Percentiles rank a stretch among this genome's conserved stretches.
Evolutionary conservation across 2,329 filamentous ascomycete genomes (phyloP).

Genomic region (Alternaria sp.): DNA sequence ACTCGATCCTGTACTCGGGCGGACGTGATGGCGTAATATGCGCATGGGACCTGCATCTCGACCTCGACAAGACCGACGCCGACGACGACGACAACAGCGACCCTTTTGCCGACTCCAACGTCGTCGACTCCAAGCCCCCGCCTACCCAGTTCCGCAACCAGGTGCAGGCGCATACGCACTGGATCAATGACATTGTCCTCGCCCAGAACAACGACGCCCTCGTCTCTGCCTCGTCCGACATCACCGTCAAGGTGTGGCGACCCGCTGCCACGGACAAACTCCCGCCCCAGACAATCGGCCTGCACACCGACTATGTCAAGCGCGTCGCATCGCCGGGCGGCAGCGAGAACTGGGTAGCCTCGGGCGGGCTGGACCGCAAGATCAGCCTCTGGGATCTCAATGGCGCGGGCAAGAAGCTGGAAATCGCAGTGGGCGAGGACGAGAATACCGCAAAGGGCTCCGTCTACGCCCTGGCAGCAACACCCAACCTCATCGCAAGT

Average conservation of each 20-base stretch:
- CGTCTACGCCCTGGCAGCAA: conserved; percentile 87
- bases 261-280: conserved; percentile 70
- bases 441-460: conserved; percentile 89
- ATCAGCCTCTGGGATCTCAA: conserved; percentile 94
- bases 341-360: conserved; percentile 85
- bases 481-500: conserved; percentile 82
- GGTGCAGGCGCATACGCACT: conserved; percentile 87
- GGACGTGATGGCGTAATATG: conserved; percentile 95
- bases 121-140: conserved; percentile 47
- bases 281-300: conserved; percentile 81
- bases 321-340: conserved; percentile 80
- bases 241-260: conserved; percentile 92
- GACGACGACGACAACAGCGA: conserved; percentile 50
- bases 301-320: conserved; percentile 97
- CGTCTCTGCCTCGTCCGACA: conserved; percentile 91
- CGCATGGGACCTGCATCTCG: conserved; percentile 87
- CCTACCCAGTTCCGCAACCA: conserved; percentile 67
- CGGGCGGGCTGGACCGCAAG: conserved; percentile 90
- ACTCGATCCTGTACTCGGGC: conserved; percentile 93
- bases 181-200: conserved; percentile 92
- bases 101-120: conserved; percentile 49
- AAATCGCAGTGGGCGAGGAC: conserved; percentile 85
- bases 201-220: conserved; percentile 80
- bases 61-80: conserved; percentile 56
- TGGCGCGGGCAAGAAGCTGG: conserved; percentile 83